Base-by-base conservation (phyloP, 192 early-diverging fungal species). In the Radiomyces spectabilis region DNA sequence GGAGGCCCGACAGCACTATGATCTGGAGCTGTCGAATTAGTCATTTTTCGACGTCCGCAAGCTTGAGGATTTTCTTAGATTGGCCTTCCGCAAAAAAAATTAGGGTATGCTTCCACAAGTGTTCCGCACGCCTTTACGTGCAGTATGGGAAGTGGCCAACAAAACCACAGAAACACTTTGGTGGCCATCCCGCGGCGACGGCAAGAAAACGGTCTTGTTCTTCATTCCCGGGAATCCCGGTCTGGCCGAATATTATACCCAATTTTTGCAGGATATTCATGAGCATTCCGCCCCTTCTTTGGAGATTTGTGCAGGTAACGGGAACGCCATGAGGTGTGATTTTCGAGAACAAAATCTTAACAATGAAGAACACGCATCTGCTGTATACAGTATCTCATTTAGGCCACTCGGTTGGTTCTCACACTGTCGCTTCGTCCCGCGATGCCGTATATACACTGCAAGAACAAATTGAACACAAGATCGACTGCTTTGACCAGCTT, bases 181-280 rank as follows among this genome's bases (percentile, higher is more conserved):
- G 40, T 74, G 69, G 69, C 60, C 68, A 7, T 31, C 40, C 13
- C 16, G 52, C 1, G 31, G 42, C 9, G 12, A 38, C 9, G 31
- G 25, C n/a, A 53, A 48, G n/a, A 66, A 73, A 33, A 73, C 57
- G 5, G 62, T 85, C 0, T 41, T 80, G 4, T 68, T 86, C 37
- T 57, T 84, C 42, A 68, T 84, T 33, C 74, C 80, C 37, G 89
- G 89, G 0, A 91, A 89, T 73, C 89, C 88, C 3, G 92, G 92
- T 2, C 46, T 89, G 30, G 74, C 86, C 22, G 85, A 92, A 43
- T 90, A 90, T 57, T 94, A 94, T 57, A 77, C 71, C 18, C 65
- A 67, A n/a, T 94, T 92, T 58, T 77, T 85, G 51, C 53, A 77
- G 18, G 57, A 62, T 0, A 68, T 85, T 43, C 80, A 84, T 57